Evolutionary conservation across 1,284 basidiomycete species (phyloP), one percentile per base, ranked within the genome.

Genomic region (Rhizoctonia solani): DNA sequence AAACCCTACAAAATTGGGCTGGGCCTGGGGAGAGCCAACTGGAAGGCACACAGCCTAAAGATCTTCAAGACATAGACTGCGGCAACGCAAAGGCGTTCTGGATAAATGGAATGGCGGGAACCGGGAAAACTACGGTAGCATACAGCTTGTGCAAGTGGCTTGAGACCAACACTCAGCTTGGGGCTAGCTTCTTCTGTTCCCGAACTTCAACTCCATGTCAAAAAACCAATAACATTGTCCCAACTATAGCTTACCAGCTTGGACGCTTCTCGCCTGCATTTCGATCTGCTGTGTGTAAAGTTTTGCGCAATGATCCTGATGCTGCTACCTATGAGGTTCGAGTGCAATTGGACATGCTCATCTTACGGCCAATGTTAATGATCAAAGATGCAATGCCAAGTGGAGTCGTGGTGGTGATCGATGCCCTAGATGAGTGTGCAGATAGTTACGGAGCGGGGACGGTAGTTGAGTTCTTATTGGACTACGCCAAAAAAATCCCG

Each of bases 101-200:
- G 73, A 61, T 74, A 25, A 65, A 72, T 66, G 54, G 39, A 6
- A 42, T 56, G 37, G 25, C 37, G 1, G 54, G 73, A 1, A 72
- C 71, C 9, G 73, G 73, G 3, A 74, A 74, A 53, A 69, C 73
- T 8, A 72, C 72, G 6, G 71, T 74, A 29, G 71, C 73, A 19
- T 54, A 71, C 56, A 73, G 74, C 3, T 49, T 74, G 3, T 72
- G 73, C n/a, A 44, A 66, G 2, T 25, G 61, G 3, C 66, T 66
- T n/a, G 32, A 61, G n/a, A 25, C 9, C 9, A n/a, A 59, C 9
- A 44, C 65, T 4, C 50, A 29, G 4, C 75, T 76, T 6, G 76
- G 73, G 2, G 76, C 75, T 1, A 75, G 72, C 9, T 54, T 54
- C 21, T 78, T 77, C 69, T 77, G 74, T 53, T 74, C 75, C 8